Evolutionary conservation across 345 rosid genomes (phyloP).

Genomic region (Angophora floribunda): DNA sequence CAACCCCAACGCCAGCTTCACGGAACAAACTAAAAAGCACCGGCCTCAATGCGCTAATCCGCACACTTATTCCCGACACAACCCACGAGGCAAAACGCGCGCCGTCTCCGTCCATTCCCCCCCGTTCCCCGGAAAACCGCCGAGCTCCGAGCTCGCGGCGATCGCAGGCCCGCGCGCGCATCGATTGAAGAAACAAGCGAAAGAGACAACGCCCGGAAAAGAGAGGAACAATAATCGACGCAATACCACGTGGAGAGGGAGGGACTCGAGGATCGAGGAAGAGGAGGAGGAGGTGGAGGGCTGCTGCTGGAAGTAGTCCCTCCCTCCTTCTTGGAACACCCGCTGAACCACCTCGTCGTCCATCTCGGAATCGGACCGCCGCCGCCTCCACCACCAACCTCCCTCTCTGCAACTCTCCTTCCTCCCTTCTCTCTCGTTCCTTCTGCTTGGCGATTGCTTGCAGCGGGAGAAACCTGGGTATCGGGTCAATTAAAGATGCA

Average conservation of each 20-base stretch:
- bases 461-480: background rate
- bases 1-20: background rate
- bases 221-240: background rate
- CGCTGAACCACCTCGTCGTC: slow-evolving; percentile 95
- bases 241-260: slow-evolving; percentile 87
- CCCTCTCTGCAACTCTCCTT: background rate
- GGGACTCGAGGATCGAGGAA: slow-evolving; percentile 85
- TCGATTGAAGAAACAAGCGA: background rate
- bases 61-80: background rate
- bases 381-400: background rate
- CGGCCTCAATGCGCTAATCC: background rate
- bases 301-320: slow-evolving; percentile 78
- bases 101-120: background rate
- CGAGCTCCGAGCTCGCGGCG: background rate
- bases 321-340: slow-evolving; percentile 87
- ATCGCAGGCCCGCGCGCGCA: background rate
- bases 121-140: background rate
- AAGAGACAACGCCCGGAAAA: background rate
- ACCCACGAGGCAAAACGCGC: background rate
- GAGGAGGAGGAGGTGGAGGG: slow-evolving; percentile 53
- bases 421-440: background rate
- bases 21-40: background rate
- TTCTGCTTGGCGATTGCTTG: background rate
- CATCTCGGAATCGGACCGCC: slow-evolving; percentile 14
- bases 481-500: background rate